Conservation (phyloP, 257 asterid genomes). For the Euphrasia confusa region DNA sequence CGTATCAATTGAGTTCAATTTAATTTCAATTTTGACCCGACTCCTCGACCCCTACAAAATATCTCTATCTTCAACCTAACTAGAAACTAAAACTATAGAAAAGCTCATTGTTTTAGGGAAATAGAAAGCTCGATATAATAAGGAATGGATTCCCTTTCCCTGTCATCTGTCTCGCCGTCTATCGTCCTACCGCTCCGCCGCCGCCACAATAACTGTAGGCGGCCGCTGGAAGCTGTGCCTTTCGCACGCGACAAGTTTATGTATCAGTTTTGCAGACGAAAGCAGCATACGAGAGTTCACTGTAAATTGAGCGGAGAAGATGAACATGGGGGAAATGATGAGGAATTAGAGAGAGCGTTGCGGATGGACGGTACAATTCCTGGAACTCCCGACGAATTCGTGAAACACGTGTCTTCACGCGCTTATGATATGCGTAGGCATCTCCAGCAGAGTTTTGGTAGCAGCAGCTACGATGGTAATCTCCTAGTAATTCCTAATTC, state of each 20-base stretch:
- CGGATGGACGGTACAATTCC: slow-evolving; percentile 90
- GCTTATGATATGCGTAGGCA: slow-evolving; percentile 90
- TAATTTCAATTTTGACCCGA: too few relatives aligned
- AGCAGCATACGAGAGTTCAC: slow-evolving; percentile 23
- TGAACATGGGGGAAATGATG: slow-evolving; percentile 29
- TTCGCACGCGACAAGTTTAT: slow-evolving; percentile 21
- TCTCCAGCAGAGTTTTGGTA: slow-evolving; percentile 77
- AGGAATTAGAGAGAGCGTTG: slow-evolving; percentile 72
- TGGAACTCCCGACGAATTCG: slow-evolving; percentile 70
- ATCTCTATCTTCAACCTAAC: too few relatives aligned
- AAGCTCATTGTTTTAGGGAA: too few relatives aligned
- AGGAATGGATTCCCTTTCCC: slow-evolving; percentile 48
- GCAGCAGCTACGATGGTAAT: slow-evolving; percentile 90
- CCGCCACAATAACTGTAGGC: slow-evolving; percentile 33
- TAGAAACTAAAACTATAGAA: too few relatives aligned
- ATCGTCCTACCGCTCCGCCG: slow-evolving; percentile 46
- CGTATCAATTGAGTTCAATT: too few relatives aligned
- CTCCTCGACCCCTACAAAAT: too few relatives aligned
- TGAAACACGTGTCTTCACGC: slow-evolving; percentile 82
- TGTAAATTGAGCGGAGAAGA: slow-evolving; percentile 36
- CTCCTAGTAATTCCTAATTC: not conserved
- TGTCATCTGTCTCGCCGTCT: slow-evolving; percentile 54
- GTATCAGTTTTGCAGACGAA: slow-evolving; percentile 18
- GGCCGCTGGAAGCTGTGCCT: slow-evolving; percentile 31
- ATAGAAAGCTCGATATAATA: too few relatives aligned